phyloP scores from a whole-genome alignment of 1,284 basidiomycete species.

The Filobasidium uniguttulatum region DNA sequence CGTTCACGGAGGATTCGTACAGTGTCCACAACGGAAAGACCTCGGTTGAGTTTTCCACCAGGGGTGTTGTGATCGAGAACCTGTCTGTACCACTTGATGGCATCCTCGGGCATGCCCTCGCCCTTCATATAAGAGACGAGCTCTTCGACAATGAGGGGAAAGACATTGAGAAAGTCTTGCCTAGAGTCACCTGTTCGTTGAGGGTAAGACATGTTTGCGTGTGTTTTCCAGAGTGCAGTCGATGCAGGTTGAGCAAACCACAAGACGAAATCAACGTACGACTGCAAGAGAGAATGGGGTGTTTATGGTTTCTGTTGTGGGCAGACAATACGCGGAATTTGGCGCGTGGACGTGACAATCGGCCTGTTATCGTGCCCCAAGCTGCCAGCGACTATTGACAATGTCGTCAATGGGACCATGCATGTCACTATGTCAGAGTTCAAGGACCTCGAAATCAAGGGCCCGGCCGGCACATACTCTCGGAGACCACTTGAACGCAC shows the following conservation, averaged over 20 bases:
- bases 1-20: conserved; percentile 63
- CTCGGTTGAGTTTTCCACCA: conserved; percentile 92
- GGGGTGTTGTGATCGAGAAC: conserved; percentile 89
- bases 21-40: conserved; percentile 87
- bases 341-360: not conserved
- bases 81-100: conserved; percentile 69
- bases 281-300: too few species aligned
- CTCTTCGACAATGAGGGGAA: conserved; percentile 44
- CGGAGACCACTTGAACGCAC: not conserved
- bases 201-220: not conserved
- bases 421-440: too few species aligned
- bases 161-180: conserved; percentile 33
- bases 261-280: too few species aligned
- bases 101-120: conserved; percentile 67
- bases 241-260: not conserved
- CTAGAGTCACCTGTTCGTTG: conserved; percentile 1
- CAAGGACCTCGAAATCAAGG: too few species aligned
- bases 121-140: conserved; percentile 49
- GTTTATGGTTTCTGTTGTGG: too few species aligned
- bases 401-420: too few species aligned
- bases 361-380: not conserved
- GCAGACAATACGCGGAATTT: too few species aligned
- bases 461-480: too few species aligned
- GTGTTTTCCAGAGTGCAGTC: not conserved
- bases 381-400: too few species aligned